Evolutionary conservation across 169 alveolate species (phyloP).

Genomic region (Plasmodium sp.): DNA sequence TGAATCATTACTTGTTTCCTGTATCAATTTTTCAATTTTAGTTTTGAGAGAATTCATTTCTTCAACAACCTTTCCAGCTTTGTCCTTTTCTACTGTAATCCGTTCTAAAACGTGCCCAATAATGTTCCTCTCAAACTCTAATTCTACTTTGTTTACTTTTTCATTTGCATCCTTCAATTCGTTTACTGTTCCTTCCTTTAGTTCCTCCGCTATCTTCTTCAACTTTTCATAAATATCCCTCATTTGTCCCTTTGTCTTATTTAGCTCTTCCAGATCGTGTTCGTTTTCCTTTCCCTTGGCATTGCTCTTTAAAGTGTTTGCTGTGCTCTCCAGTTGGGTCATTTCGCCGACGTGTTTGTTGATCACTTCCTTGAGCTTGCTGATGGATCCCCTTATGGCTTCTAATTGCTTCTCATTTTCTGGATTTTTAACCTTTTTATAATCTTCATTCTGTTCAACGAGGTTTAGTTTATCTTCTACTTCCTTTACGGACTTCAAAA

Average conservation of each 20-base stretch:
- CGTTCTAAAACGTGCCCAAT: background rate
- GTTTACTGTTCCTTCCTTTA: background rate
- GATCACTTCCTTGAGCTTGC: background rate
- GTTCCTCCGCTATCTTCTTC: background rate
- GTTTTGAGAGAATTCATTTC: conserved; percentile 9
- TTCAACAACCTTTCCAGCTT: conserved; percentile 1
- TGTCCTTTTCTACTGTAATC: background rate
- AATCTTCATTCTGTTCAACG: conserved; percentile 10
- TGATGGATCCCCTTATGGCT: background rate
- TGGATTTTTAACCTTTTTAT: background rate
- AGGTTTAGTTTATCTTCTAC: conserved; percentile 2
- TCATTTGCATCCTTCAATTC: background rate
- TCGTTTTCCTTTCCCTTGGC: conserved; percentile 3
- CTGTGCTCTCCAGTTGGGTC: background rate
- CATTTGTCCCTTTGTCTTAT: background rate
- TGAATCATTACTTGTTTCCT: background rate
- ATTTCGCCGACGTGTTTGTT: background rate
- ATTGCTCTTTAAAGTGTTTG: background rate
- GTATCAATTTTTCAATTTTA: background rate
- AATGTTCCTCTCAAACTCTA: background rate
- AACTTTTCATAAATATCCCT: background rate
- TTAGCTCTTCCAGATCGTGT: background rate
- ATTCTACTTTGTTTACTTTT: background rate
- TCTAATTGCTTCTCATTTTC: background rate
- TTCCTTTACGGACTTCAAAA: background rate